Percentiles rank a stretch among this genome's conserved stretches.
phyloP scores from a whole-genome alignment of 176 grass and related monocot species.

The Chrysopogon serrulatus region DNA sequence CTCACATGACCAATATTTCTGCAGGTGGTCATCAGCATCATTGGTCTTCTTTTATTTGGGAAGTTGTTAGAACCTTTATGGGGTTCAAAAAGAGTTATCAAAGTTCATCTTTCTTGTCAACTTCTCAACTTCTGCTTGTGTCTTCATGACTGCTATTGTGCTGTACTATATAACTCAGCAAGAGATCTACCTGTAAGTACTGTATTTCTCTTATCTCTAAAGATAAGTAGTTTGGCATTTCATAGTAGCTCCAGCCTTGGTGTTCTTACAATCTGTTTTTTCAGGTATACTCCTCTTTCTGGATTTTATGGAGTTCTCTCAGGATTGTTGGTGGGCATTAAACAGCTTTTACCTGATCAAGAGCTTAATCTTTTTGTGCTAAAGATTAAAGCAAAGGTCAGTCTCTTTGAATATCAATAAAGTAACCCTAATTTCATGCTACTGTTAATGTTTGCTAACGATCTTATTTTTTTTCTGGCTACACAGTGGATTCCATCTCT shows the following conservation, averaged over 20 bases:
- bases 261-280: slow-evolving; percentile 21
- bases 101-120: slow-evolving; percentile 96
- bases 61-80: slow-evolving; percentile 89
- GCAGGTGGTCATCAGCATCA: slow-evolving; percentile 71
- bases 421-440: neutral
- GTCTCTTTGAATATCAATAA: slow-evolving; percentile 8
- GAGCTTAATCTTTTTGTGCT: slow-evolving; percentile 71
- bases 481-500: slow-evolving; percentile 81
- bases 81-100: slow-evolving; percentile 86
- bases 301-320: slow-evolving; percentile 93
- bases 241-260: neutral
- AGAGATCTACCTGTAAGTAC: slow-evolving; percentile 94
- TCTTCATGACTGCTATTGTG: slow-evolving; percentile 79
- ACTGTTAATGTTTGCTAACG: slow-evolving; percentile 6
- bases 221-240: neutral
- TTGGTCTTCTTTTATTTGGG: slow-evolving; percentile 89
- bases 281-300: slow-evolving; percentile 89
- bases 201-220: slow-evolving; percentile 3
- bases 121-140: slow-evolving; percentile 68
- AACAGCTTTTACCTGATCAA: slow-evolving; percentile 93
- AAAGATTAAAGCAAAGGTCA: slow-evolving; percentile 92
- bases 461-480: slow-evolving; percentile 9
- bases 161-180: slow-evolving; percentile 77
- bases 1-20: slow-evolving; percentile 14
- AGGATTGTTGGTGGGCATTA: slow-evolving; percentile 89